Percentiles rank a stretch among this genome's conserved stretches.
Evolutionary conservation across 2,329 filamentous ascomycete species (phyloP).

Genomic region (Didymella glomerata): DNA sequence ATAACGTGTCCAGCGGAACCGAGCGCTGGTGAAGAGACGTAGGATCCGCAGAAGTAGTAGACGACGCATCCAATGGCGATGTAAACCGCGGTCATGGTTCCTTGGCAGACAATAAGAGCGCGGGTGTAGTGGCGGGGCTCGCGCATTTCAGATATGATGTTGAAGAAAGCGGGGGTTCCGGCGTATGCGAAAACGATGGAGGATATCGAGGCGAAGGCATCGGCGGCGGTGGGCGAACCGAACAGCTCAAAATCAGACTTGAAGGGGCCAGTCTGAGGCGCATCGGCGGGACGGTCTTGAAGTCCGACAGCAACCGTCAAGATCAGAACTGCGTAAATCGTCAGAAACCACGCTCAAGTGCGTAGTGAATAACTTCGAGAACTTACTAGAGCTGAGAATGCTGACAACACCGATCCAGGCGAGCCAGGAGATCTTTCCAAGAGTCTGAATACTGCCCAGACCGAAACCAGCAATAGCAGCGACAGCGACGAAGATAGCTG

Average conservation of each 20-base stretch:
- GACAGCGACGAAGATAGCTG: slow-evolving; percentile 69
- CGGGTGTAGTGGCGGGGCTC: slow-evolving; percentile 68
- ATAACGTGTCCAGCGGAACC: slow-evolving; percentile 66
- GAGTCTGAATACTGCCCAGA: slow-evolving; percentile 55
- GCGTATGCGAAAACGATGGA: slow-evolving; percentile 44
- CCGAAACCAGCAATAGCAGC: slow-evolving; percentile 64
- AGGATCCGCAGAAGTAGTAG: slow-evolving; percentile 70
- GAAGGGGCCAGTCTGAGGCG: slow-evolving; percentile 32
- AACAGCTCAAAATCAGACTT: slow-evolving; percentile 34
- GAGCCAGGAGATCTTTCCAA: slow-evolving; percentile 37
- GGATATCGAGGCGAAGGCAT: slow-evolving; percentile 33
- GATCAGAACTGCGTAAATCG: slow-evolving; percentile 27
- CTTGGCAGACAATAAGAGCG: slow-evolving; percentile 65
- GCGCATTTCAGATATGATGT: slow-evolving; percentile 71
- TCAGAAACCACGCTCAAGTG: neutral
- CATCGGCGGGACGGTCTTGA: slow-evolving; percentile 36
- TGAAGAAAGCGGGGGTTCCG: slow-evolving; percentile 73
- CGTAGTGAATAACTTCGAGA: neutral
- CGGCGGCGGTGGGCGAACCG: slow-evolving; percentile 25
- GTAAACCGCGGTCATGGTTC: slow-evolving; percentile 68
- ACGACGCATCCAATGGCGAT: slow-evolving; percentile 71
- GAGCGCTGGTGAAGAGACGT: slow-evolving; percentile 71
- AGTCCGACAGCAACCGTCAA: slow-evolving; percentile 40
- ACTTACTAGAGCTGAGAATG: slow-evolving; percentile 36
- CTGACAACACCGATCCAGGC: slow-evolving; percentile 37